phyloP scores from a whole-genome alignment of 768 basidiomycete genomes.

The Rubroboletus pulcherrimus region DNA sequence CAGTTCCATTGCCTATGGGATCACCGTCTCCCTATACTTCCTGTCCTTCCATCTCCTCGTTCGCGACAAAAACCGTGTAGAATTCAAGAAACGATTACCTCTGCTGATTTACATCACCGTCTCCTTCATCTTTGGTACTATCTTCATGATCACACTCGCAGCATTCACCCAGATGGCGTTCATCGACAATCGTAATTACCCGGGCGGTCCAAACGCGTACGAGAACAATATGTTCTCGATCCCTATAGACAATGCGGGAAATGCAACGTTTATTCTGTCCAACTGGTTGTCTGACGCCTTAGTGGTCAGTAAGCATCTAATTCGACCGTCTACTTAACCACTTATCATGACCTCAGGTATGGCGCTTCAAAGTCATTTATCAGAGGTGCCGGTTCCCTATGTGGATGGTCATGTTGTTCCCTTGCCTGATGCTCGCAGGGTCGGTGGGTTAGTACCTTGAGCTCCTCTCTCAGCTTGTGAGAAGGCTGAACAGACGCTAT shows the following conservation, averaged over 20 bases:
- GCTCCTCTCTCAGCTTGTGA: not conserved
- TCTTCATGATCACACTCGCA: conserved; percentile 16
- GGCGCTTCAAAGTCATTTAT: conserved; percentile 18
- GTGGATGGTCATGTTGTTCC: conserved; percentile 7
- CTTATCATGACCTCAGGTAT: conserved; percentile 3
- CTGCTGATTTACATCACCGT: conserved; percentile 3
- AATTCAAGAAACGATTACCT: conserved; percentile 3
- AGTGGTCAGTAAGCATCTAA: conserved; percentile 9
- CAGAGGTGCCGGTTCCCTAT: not conserved
- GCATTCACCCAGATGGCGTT: conserved; percentile 28
- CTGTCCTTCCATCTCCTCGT: conserved; percentile 6
- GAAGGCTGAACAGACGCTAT: not conserved
- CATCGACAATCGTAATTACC: conserved; percentile 31
- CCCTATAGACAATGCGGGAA: conserved; percentile 16
- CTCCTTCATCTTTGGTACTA: conserved; percentile 9
- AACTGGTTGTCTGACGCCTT: conserved; percentile 17
- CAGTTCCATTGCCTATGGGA: conserved; percentile 8
- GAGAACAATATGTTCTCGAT: conserved; percentile 17
- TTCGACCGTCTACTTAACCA: not conserved
- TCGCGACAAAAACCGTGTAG: not conserved
- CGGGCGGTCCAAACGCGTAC: conserved; percentile 29
- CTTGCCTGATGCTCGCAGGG: conserved; percentile 7
- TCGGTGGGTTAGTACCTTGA: conserved; percentile 2
- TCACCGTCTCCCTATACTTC: conserved; percentile 2
- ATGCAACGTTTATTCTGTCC: conserved; percentile 1